Evolutionary conservation across 148 eudicot genomes (phyloP).

Genomic region (Rheum nobile): DNA sequence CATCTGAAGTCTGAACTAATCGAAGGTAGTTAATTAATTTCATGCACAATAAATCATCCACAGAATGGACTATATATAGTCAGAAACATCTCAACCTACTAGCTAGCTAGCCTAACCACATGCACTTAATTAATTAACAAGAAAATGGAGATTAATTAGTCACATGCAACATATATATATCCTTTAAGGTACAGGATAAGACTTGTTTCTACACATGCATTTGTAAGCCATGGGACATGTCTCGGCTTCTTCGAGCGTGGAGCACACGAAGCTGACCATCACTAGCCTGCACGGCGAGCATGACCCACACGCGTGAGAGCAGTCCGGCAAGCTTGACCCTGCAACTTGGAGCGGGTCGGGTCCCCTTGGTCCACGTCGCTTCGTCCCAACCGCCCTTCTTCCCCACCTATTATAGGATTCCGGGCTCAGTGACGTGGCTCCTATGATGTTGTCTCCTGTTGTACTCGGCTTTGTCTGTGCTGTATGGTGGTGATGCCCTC

Average conservation of each 20-base stretch:
- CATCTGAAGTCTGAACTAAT: not conserved
- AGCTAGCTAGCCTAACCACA: not conserved
- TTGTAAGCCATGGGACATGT: conserved; percentile 75
- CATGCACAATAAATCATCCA: no score
- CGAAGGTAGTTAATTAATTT: not conserved
- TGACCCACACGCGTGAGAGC: conserved; percentile 63
- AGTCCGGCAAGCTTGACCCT: conserved; percentile 61
- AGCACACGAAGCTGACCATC: conserved; percentile 62
- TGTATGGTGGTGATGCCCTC: conserved; percentile 13
- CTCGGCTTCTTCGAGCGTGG: conserved; percentile 49
- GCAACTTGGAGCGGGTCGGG: conserved; percentile 42
- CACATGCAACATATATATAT: no score
- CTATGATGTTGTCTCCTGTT: not conserved
- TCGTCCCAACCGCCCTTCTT: not conserved
- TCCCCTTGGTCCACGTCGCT: conserved; percentile 18
- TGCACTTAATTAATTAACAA: not conserved
- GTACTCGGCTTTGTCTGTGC: not conserved
- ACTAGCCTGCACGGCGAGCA: conserved; percentile 69
- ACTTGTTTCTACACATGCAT: conserved; percentile 69
- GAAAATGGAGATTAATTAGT: no score
- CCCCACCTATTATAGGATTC: not conserved
- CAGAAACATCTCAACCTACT: not conserved
- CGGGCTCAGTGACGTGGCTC: not conserved
- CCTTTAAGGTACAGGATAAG: conserved; percentile 60
- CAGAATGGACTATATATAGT: not conserved